phyloP scores from a whole-genome alignment of 306 rosid species.

The Prunus dulcis region DNA sequence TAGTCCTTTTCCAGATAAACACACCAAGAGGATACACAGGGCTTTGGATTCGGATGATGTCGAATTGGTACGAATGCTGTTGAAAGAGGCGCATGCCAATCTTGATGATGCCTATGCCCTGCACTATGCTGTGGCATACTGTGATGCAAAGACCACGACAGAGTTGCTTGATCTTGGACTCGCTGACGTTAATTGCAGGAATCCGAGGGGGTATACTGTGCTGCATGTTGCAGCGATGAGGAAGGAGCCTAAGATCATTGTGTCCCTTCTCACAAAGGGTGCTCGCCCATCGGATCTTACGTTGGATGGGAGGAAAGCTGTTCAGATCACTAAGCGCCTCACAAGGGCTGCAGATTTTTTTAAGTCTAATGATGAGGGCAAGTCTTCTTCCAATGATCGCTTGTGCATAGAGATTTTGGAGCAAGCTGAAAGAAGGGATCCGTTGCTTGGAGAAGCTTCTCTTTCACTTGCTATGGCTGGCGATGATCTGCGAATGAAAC shows the following conservation, averaged over 20 bases:
- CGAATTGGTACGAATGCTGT: conserved; percentile 54
- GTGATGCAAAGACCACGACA: conserved; percentile 48
- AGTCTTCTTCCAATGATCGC: conserved; percentile 36
- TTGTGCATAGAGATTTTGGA: conserved; percentile 69
- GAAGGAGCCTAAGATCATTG: conserved; percentile 62
- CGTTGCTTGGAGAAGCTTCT: conserved; percentile 62
- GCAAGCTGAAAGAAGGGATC: conserved; percentile 75
- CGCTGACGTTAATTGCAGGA: conserved; percentile 50
- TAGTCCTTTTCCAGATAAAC: conserved; percentile 39
- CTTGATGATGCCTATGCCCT: conserved; percentile 65
- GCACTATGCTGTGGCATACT: conserved; percentile 65
- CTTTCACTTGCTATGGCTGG: conserved; percentile 69
- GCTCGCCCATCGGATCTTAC: conserved; percentile 62
- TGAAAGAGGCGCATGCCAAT: conserved; percentile 57
- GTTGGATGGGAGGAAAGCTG: conserved; percentile 60
- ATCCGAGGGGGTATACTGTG: conserved; percentile 55
- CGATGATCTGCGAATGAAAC: conserved; percentile 57
- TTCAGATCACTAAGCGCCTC: conserved; percentile 54
- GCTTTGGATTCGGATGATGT: conserved; percentile 68
- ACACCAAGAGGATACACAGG: conserved; percentile 57
- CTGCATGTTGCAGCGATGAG: conserved; percentile 55
- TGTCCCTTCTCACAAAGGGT: conserved; percentile 64
- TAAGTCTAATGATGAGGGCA: conserved; percentile 43
- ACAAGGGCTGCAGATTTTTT: conserved; percentile 47
- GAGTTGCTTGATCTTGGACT: conserved; percentile 70